phyloP scores from a whole-genome alignment of 2,329 filamentous ascomycete genomes.

The Akanthomyces lecanii region DNA sequence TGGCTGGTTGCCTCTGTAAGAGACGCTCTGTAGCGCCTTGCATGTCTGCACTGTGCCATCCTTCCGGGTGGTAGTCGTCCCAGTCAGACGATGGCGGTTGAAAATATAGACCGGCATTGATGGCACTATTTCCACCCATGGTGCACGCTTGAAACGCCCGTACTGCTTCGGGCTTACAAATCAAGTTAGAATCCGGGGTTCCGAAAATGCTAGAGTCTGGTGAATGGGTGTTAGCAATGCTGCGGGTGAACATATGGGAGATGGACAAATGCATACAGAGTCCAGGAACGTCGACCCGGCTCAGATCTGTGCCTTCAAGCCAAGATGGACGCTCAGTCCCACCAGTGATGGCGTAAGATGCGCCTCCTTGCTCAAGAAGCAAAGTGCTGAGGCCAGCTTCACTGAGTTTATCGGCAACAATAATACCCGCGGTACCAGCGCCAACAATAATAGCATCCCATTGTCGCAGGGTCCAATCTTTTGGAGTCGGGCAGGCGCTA shows the following conservation, averaged over 20 bases:
- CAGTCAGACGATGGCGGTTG: slow-evolving; percentile 50
- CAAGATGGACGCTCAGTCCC: slow-evolving; percentile 44
- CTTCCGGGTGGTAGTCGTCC: slow-evolving; percentile 44
- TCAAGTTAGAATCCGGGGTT: slow-evolving; percentile 33
- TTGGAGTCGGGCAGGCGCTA: slow-evolving; percentile 13
- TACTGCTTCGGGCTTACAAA: slow-evolving; percentile 36
- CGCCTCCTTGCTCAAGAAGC: slow-evolving; percentile 47
- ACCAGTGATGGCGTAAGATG: slow-evolving; percentile 46
- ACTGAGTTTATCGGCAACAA: slow-evolving; percentile 47
- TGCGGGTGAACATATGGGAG: no score
- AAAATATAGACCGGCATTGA: slow-evolving; percentile 52
- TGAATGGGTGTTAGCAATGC: neutral
- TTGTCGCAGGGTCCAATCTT: slow-evolving; percentile 18
- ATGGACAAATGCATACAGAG: slow-evolving; percentile 32
- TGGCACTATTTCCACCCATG: slow-evolving; percentile 47
- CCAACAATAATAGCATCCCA: slow-evolving; percentile 40
- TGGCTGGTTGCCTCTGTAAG: slow-evolving; percentile 39
- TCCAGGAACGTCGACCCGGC: slow-evolving; percentile 50
- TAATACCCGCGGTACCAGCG: slow-evolving; percentile 50
- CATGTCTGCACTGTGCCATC: slow-evolving; percentile 50
- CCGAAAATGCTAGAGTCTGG: slow-evolving; percentile 46
- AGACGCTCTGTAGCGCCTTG: slow-evolving; percentile 41
- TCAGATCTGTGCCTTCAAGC: slow-evolving; percentile 44
- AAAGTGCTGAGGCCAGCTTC: slow-evolving; percentile 49
- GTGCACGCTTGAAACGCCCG: slow-evolving; percentile 46